Evolutionary conservation across 1,139 yeast genomes (phyloP).

Genomic region (Eremothecium sinecaudum): DNA sequence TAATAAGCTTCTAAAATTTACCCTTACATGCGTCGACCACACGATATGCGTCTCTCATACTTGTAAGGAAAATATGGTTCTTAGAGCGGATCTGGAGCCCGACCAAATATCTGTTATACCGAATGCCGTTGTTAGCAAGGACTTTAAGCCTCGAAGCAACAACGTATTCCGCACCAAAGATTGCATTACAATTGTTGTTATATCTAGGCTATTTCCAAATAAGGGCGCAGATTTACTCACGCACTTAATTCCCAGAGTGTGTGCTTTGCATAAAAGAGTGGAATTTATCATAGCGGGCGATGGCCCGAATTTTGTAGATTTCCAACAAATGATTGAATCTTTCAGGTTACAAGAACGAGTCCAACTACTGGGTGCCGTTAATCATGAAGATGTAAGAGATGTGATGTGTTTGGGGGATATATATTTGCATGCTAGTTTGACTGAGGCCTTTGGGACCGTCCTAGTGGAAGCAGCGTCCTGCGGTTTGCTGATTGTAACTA

Average conservation of each 20-base stretch:
- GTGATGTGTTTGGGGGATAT: constrained; percentile 93
- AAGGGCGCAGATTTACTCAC: constrained; percentile 89
- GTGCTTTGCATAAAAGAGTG: constrained; percentile 53
- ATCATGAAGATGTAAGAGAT: constrained; percentile 87
- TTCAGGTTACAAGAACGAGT: constrained; percentile 83
- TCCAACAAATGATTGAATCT: constrained; percentile 91
- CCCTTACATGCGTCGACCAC: constrained; percentile 80
- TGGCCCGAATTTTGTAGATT: constrained; percentile 89
- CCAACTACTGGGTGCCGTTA: constrained; percentile 71
- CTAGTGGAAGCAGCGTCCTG: constrained; percentile 97
- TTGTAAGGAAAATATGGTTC: constrained; percentile 89
- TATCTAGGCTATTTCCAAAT: constrained; percentile 86
- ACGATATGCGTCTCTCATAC: constrained; percentile 94
- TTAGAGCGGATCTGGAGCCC: constrained; percentile 79
- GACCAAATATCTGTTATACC: constrained; percentile 80
- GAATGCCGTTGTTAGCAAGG: constrained; percentile 82
- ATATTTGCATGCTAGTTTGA: constrained; percentile 83
- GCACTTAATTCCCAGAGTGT: constrained; percentile 78
- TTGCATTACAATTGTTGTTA: constrained; percentile 73
- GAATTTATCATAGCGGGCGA: constrained; percentile 88
- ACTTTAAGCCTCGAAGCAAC: constrained; percentile 51
- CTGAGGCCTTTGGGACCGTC: constrained; percentile 98
- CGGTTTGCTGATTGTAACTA: constrained; percentile 87
- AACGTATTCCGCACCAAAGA: constrained; percentile 12
- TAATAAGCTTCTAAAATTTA: constrained; percentile 75